Percentiles rank a stretch among this genome's conserved stretches.
Evolutionary conservation across 768 basidiomycete genomes (phyloP).

Genomic region (Phlebiopsis gigantea): DNA sequence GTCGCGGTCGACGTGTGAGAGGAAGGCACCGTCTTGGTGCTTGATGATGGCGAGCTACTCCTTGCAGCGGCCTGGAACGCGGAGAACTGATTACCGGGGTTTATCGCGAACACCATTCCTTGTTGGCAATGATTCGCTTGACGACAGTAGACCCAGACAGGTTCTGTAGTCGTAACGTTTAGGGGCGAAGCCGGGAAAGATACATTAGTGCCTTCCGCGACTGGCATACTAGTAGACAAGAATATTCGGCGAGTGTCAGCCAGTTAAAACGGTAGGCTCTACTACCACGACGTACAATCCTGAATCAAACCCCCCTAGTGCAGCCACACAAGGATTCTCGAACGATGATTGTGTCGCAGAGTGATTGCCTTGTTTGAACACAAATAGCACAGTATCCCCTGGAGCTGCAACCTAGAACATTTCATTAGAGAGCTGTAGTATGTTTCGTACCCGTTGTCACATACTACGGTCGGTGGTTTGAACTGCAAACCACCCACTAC

Average conservation of each 20-base stretch:
- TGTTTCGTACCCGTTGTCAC: neutral
- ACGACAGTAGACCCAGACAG: slow-evolving; percentile 56
- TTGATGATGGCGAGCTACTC: slow-evolving; percentile 20
- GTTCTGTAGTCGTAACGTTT: slow-evolving; percentile 35
- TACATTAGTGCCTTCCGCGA: slow-evolving; percentile 33
- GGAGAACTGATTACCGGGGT: slow-evolving; percentile 48
- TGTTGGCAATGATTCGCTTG: slow-evolving; percentile 50
- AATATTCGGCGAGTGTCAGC: no score
- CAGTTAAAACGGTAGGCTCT: no score
- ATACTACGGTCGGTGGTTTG: slow-evolving; percentile 21
- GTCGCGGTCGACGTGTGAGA: slow-evolving; percentile 31
- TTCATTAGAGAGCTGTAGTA: neutral
- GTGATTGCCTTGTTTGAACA: slow-evolving; percentile 51
- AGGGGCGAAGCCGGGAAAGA: slow-evolving; percentile 43
- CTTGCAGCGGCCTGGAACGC: slow-evolving; percentile 52
- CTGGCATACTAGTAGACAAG: slow-evolving; percentile 48
- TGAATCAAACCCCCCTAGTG: slow-evolving; percentile 47
- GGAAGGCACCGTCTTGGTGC: slow-evolving; percentile 20
- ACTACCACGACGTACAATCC: slow-evolving; percentile 44
- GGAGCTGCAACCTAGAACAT: slow-evolving; percentile 34
- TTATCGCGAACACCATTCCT: slow-evolving; percentile 67
- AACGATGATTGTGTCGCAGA: slow-evolving; percentile 55
- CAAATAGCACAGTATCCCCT: slow-evolving; percentile 46
- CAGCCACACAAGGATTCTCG: slow-evolving; percentile 38
- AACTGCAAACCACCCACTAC: slow-evolving; percentile 27